These are phyloP conservation scores for Cercospora nicotianae DNA, from an alignment of 2,329 filamentous ascomycete species.

Conservation along the genomic window DNA sequence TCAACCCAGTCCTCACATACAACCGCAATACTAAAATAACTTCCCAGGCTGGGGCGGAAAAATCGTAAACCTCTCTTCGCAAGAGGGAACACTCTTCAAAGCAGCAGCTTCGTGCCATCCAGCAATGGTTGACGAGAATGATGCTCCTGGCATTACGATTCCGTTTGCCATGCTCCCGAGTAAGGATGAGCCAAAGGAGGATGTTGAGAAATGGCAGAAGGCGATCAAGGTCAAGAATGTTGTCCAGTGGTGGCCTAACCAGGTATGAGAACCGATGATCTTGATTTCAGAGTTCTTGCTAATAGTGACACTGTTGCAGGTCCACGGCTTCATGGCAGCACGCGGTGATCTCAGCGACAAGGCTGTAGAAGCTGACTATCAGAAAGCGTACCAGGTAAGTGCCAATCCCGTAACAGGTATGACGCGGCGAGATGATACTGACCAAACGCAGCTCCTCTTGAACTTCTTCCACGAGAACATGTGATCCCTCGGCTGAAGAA, in stretches of 20 bases:
- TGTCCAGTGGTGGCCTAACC: conserved; percentile 52
- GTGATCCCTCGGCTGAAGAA: conserved; percentile 33
- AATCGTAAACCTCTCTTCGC: conserved; percentile 57
- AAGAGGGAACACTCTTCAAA: conserved; percentile 56
- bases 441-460: conserved; percentile 42
- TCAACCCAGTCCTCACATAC: conserved; percentile 38
- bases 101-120: conserved; percentile 58
- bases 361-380: conserved; percentile 52
- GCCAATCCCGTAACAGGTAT: too few species aligned
- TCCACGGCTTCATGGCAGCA: conserved; percentile 37
- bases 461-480: conserved; percentile 56
- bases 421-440: background rate
- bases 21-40: conserved; percentile 25
- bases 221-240: conserved; percentile 49
- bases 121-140: conserved; percentile 60
- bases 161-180: conserved; percentile 59
- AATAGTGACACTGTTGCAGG: too few species aligned
- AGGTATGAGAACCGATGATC: too few species aligned
- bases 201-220: conserved; percentile 51
- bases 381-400: conserved; percentile 46
- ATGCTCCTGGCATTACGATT: conserved; percentile 57
- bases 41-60: conserved; percentile 39
- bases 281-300: too few species aligned
- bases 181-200: conserved; percentile 57
- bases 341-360: conserved; percentile 49